Percentiles rank a stretch among this genome's conserved stretches.
Conservation (phyloP, 2,329 filamentous ascomycete genomes). For the Penicillium concentricum region DNA sequence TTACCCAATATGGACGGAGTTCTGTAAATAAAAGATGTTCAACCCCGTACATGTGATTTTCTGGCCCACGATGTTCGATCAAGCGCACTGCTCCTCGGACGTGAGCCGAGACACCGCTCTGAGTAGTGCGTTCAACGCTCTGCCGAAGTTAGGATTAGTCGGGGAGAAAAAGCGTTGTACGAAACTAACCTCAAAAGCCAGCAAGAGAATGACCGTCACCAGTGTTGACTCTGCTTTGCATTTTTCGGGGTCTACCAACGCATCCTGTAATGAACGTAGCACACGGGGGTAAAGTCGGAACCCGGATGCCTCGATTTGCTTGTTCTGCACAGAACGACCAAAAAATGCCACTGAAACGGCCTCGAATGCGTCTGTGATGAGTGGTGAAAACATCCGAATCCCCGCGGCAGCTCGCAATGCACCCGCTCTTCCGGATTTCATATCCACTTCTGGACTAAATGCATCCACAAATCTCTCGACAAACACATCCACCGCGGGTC, state of each 20-base stretch:
- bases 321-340: constrained; percentile 37
- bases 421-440: constrained; percentile 35
- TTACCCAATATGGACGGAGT: constrained; percentile 41
- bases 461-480: constrained; percentile 42
- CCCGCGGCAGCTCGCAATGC: constrained; percentile 38
- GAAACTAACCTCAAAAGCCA: constrained; percentile 37
- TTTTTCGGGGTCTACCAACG: constrained; percentile 35
- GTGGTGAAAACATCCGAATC: constrained; percentile 42
- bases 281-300: constrained; percentile 37
- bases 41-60: constrained; percentile 41
- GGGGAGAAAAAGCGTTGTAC: not conserved
- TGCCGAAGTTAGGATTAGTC: constrained; percentile 11
- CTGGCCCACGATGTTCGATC: constrained; percentile 40
- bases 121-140: constrained; percentile 39
- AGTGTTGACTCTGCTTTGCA: constrained; percentile 39
- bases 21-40: constrained; percentile 42
- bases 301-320: constrained; percentile 33
- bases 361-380: constrained; percentile 38
- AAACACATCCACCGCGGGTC: constrained; percentile 35
- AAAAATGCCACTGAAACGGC: constrained; percentile 41
- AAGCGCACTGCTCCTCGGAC: constrained; percentile 37
- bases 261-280: constrained; percentile 37
- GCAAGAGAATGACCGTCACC: constrained; percentile 39
- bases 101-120: constrained; percentile 33
- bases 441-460: constrained; percentile 39